Evolutionary conservation across 1,284 basidiomycete genomes (phyloP).

Genomic region (Boletellus dicymbophilus): DNA sequence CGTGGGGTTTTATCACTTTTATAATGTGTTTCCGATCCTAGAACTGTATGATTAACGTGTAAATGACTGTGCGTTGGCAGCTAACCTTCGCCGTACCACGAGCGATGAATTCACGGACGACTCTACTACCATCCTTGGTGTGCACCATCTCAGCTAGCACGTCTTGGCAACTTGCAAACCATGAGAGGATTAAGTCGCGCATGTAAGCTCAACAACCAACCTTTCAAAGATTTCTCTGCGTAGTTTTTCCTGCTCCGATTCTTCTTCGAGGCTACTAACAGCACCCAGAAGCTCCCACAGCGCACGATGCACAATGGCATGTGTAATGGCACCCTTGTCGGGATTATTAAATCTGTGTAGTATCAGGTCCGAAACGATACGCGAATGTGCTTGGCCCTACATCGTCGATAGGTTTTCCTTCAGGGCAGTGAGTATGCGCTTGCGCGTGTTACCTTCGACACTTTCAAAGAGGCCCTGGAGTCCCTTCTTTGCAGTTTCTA

Average conservation of each 20-base stretch:
- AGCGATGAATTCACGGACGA: constrained; percentile 80
- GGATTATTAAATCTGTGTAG: constrained; percentile 78
- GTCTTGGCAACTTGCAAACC: constrained; percentile 67
- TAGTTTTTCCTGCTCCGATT: constrained; percentile 43
- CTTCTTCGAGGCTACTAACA: constrained; percentile 51
- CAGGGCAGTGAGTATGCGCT: constrained; percentile 65
- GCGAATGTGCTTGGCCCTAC: constrained; percentile 45
- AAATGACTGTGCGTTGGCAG: neutral
- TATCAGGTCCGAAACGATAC: neutral
- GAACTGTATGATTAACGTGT: neutral
- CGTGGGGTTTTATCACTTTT: constrained; percentile 83
- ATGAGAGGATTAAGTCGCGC: constrained; percentile 5
- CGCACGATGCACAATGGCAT: constrained; percentile 83
- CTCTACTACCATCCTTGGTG: constrained; percentile 87
- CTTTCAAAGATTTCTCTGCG: constrained; percentile 28
- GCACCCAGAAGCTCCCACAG: constrained; percentile 76
- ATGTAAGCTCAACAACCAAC: neutral
- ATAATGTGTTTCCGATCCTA: constrained; percentile 89
- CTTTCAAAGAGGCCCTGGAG: constrained; percentile 68
- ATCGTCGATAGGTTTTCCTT: constrained; percentile 78
- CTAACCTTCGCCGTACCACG: constrained; percentile 77
- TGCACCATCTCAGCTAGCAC: constrained; percentile 89
- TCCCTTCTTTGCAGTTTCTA: constrained; percentile 63
- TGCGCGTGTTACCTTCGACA: constrained; percentile 61
- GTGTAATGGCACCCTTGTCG: constrained; percentile 84